Evolutionary conservation across 192 early-diverging fungal genomes (phyloP).

Genomic region (Allomyces javanicus): DNA sequence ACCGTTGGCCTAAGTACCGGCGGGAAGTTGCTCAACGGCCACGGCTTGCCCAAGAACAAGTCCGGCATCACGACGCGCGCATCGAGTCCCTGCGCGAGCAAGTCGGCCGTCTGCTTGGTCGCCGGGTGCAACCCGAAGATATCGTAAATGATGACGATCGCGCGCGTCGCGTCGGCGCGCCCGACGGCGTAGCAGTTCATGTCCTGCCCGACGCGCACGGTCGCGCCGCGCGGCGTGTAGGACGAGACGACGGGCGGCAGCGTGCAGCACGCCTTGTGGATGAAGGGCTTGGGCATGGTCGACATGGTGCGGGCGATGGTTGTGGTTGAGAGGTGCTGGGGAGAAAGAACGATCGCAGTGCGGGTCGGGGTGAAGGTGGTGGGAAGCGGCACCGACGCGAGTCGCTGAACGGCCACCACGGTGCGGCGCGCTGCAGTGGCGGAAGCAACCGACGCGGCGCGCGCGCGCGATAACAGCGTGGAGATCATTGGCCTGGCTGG

Average conservation of each 20-base stretch:
- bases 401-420: too few species aligned
- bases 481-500: too few species aligned
- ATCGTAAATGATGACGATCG: constrained; percentile 8
- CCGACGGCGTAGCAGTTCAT: constrained; percentile 6
- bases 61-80: constrained; percentile 10
- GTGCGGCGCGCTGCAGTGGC: too few species aligned
- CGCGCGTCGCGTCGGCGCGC: constrained; percentile 2
- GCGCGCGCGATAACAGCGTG: too few species aligned
- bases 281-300: too few species aligned
- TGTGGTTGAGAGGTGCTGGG: too few species aligned
- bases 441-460: too few species aligned
- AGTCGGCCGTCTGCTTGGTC: constrained; percentile 7
- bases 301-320: too few species aligned
- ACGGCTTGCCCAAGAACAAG: constrained; percentile 1
- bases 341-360: too few species aligned
- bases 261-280: constrained; percentile 2
- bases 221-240: constrained; percentile 3
- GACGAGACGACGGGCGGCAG: constrained; percentile 3
- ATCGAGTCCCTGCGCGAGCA: constrained; percentile 5
- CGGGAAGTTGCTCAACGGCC: not conserved
- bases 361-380: too few species aligned
- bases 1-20: not conserved
- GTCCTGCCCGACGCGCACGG: not conserved
- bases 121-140: constrained; percentile 8
- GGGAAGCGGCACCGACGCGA: too few species aligned